Conservation (phyloP, 495 filamentous ascomycete genomes). For the Tuber brumale region DNA sequence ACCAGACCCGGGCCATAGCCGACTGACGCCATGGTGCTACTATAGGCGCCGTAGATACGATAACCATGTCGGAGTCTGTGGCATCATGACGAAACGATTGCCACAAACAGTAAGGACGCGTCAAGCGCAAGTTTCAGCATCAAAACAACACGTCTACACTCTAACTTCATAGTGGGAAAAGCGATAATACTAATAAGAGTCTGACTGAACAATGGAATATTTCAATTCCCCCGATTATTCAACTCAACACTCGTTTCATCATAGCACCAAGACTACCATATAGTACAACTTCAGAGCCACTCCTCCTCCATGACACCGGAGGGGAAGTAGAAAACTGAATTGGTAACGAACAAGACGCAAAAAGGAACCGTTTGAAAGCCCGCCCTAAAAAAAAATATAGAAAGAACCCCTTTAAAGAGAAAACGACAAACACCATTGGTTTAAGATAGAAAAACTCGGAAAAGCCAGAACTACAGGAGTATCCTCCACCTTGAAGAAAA, state of each 20-base stretch:
- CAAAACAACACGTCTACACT: neutral
- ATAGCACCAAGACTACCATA: neutral
- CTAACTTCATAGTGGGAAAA: neutral
- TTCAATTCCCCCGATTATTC: neutral
- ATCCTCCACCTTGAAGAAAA: neutral
- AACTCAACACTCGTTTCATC: neutral
- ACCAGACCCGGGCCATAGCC: too few species aligned
- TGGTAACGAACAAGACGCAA: neutral
- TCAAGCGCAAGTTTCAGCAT: neutral
- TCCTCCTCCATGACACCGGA: neutral
- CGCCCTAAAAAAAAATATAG: slow-evolving; percentile 4
- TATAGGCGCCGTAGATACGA: too few species aligned
- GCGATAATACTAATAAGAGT: neutral
- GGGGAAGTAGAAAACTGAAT: neutral
- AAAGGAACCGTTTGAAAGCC: slow-evolving; percentile 4
- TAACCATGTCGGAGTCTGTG: neutral
- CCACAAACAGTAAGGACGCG: neutral
- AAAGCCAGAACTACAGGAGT: neutral
- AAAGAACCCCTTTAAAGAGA: slow-evolving; percentile 2
- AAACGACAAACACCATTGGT: slow-evolving; percentile 1
- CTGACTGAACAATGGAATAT: neutral
- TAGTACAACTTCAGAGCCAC: neutral
- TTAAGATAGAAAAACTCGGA: slow-evolving; percentile 1
- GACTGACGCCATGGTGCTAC: neutral
- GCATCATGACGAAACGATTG: neutral